Evolutionary conservation across 1,284 basidiomycete genomes (phyloP).

Genomic region (Irpex sp.): DNA sequence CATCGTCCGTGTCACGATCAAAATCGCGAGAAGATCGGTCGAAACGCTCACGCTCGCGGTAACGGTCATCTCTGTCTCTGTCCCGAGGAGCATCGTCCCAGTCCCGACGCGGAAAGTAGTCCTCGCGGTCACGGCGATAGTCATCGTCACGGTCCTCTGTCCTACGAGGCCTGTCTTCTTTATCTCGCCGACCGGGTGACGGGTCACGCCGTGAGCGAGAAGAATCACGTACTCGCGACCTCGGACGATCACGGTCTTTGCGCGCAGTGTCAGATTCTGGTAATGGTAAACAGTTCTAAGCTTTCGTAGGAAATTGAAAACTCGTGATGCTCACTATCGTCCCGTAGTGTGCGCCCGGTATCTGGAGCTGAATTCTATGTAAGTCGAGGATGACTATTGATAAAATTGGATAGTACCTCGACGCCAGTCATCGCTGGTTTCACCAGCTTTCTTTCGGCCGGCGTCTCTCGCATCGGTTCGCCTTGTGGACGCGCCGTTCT

Average conservation of each 20-base stretch:
- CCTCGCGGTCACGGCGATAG: constrained; percentile 25
- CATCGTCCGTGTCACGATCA: constrained; percentile 53
- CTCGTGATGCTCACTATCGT: constrained; percentile 49
- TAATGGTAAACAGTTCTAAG: constrained; percentile 10
- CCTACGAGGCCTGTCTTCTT: constrained; percentile 36
- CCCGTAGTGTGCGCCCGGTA: constrained; percentile 42
- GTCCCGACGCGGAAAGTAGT: constrained; percentile 20
- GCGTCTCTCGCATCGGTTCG: constrained; percentile 55
- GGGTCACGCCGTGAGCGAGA: constrained; percentile 56
- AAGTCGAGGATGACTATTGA: constrained; percentile 3
- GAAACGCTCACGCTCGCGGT: constrained; percentile 30
- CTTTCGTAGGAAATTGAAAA: constrained; percentile 1
- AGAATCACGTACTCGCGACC: constrained; percentile 39
- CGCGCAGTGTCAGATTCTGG: constrained; percentile 47
- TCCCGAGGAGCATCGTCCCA: constrained; percentile 29
- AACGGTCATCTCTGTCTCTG: constrained; percentile 11
- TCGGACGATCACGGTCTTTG: constrained; percentile 47
- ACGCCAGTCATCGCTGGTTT: constrained; percentile 76
- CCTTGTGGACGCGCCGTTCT: constrained; percentile 39
- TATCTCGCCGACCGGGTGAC: constrained; percentile 46
- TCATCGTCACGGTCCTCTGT: constrained; percentile 30
- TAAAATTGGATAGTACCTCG: constrained; percentile 48
- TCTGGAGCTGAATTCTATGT: constrained; percentile 1
- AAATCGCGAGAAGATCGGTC: constrained; percentile 33
- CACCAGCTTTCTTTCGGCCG: constrained; percentile 64